phyloP scores from a whole-genome alignment of 306 rosid genomes.

The Cyclanthera cordifolia region DNA sequence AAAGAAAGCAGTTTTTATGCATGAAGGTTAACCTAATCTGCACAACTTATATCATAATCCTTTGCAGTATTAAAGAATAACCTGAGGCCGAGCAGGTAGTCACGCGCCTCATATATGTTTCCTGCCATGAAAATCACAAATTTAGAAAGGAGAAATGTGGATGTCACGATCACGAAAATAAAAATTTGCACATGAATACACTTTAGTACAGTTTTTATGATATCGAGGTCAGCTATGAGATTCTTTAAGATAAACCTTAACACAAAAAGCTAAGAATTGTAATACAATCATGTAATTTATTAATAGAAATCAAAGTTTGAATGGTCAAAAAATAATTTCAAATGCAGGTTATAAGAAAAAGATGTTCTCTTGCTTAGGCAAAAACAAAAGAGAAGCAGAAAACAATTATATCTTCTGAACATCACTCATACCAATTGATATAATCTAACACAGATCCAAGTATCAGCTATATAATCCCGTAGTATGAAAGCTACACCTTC shows the following conservation, averaged over 20 bases:
- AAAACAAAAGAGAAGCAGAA: not conserved
- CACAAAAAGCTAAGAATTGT: not conserved
- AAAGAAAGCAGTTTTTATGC: conserved; percentile 16
- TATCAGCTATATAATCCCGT: conserved; percentile 2
- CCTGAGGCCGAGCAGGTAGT: conserved; percentile 77
- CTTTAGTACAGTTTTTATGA: not conserved
- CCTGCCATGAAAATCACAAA: conserved; percentile 31
- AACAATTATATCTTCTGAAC: not conserved
- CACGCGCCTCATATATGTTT: conserved; percentile 68
- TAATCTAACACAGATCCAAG: not conserved
- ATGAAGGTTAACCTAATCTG: conserved; percentile 17
- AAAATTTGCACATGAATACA: not conserved
- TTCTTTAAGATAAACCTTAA: not conserved
- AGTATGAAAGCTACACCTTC: conserved; percentile 38
- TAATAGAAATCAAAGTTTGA: not conserved
- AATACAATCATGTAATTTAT: not conserved
- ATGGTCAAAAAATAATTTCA: not conserved
- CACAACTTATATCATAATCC: conserved; percentile 13
- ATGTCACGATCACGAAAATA: not conserved
- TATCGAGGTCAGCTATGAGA: no score
- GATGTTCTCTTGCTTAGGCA: not conserved
- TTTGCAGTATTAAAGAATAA: conserved; percentile 28
- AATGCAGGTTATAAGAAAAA: not conserved
- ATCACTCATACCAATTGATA: not conserved
- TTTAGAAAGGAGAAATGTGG: not conserved